A percentile compares a stretch with the other conserved stretches of the same genome.
These are phyloP conservation scores for Phytophthora macrochlamydospora DNA, from an alignment of 352 stramenopile genomes.

Conservation along the genomic window DNA sequence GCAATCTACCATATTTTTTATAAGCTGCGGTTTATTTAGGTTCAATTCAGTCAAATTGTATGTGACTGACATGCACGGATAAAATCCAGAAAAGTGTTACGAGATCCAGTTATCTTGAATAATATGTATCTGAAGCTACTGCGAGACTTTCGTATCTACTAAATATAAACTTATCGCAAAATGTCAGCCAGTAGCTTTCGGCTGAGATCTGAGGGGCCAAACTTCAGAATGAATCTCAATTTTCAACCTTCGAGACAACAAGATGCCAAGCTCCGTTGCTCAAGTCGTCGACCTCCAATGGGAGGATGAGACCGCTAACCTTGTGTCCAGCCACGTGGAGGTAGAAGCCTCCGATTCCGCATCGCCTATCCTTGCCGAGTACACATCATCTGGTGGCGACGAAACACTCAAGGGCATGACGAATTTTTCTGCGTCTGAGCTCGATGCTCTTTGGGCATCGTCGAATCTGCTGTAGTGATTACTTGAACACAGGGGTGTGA, in stretches of 20 bases:
- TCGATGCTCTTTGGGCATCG: not conserved
- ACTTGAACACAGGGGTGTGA: not conserved
- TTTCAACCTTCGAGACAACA: not conserved
- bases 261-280: constrained; percentile 4
- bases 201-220: not conserved
- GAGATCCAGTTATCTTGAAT: not conserved
- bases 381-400: constrained; percentile 7
- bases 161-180: not conserved
- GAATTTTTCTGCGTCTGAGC: constrained; percentile 5
- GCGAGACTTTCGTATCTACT: not conserved
- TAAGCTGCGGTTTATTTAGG: not conserved
- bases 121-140: not conserved
- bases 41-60: not conserved
- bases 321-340: constrained; percentile 10
- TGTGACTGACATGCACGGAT: not conserved
- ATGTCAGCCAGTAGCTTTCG: not conserved
- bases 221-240: not conserved
- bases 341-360: constrained; percentile 4
- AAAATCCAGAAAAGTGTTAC: not conserved
- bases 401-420: constrained; percentile 14
- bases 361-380: constrained; percentile 7
- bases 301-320: constrained; percentile 11
- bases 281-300: constrained; percentile 5
- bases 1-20: too few species aligned
- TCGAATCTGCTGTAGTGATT: not conserved